phyloP scores from a whole-genome alignment of 1,139 yeast genomes.

The Suhomyces yuchorum region DNA sequence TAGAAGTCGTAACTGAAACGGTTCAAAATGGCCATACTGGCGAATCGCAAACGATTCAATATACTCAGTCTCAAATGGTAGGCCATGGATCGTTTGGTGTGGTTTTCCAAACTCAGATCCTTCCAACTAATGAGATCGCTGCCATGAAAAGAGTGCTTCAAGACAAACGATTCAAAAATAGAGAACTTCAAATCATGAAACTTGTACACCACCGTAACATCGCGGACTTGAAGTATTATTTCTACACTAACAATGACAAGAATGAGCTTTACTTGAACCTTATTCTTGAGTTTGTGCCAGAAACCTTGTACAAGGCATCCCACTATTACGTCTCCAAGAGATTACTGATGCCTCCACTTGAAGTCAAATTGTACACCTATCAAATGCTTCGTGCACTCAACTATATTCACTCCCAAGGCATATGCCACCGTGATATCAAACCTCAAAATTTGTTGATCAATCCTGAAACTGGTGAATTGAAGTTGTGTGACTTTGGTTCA shows the following conservation, averaged over 20 bases:
- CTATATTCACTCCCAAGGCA: slow-evolving; percentile 86
- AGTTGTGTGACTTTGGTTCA: slow-evolving; percentile 97
- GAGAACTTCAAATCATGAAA: slow-evolving; percentile 96
- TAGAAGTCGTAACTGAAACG: slow-evolving; percentile 65
- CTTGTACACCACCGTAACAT: slow-evolving; percentile 82
- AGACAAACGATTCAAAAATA: slow-evolving; percentile 91
- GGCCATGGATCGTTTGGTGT: slow-evolving; percentile 98
- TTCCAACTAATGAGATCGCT: slow-evolving; percentile 74
- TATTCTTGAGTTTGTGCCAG: slow-evolving; percentile 90
- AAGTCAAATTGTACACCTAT: slow-evolving; percentile 86
- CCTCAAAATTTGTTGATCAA: slow-evolving; percentile 93
- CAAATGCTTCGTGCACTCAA: slow-evolving; percentile 90
- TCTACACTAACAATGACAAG: slow-evolving; percentile 77
- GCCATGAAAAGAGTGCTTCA: slow-evolving; percentile 95
- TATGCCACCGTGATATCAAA: slow-evolving; percentile 96
- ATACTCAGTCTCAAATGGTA: slow-evolving; percentile 80
- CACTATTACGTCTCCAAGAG: slow-evolving; percentile 78
- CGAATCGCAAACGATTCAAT: slow-evolving; percentile 58
- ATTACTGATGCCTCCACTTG: slow-evolving; percentile 84
- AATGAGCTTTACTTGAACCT: slow-evolving; percentile 85
- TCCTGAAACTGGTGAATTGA: slow-evolving; percentile 79
- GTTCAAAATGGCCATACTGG: slow-evolving; percentile 79
- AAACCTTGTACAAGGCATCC: slow-evolving; percentile 87
- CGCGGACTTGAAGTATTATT: slow-evolving; percentile 85
- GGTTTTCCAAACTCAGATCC: slow-evolving; percentile 82